Percentiles rank a stretch among this genome's conserved stretches.
phyloP scores from a whole-genome alignment of 345 rosid species.

The Dipteronia sinensis region DNA sequence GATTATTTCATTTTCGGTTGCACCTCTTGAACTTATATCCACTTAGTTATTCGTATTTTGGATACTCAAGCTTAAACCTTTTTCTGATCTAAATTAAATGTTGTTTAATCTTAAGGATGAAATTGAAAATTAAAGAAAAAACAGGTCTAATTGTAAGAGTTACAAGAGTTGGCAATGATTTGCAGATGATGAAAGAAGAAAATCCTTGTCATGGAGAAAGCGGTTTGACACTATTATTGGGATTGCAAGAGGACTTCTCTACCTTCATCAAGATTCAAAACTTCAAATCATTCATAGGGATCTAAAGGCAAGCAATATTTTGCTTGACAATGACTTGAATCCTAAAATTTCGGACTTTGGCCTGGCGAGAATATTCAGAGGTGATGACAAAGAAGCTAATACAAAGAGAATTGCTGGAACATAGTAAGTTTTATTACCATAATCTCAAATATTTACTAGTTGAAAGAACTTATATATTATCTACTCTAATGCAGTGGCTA shows the following conservation, averaged over 20 bases:
- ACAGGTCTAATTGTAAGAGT: no score
- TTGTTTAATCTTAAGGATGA: background rate
- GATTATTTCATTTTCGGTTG: constrained; percentile 40
- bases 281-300: constrained; percentile 52
- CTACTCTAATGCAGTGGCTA: constrained; percentile 20
- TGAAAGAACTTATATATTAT: background rate
- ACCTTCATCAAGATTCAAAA: constrained; percentile 56
- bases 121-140: background rate
- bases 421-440: constrained; percentile 35
- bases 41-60: background rate
- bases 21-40: background rate
- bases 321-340: constrained; percentile 34
- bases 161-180: background rate
- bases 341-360: constrained; percentile 48
- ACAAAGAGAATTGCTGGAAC: constrained; percentile 54
- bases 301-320: constrained; percentile 39
- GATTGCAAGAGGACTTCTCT: constrained; percentile 50
- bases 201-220: constrained; percentile 27
- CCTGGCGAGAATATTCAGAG: constrained; percentile 32
- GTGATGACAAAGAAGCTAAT: constrained; percentile 30
- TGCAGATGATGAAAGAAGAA: constrained; percentile 36
- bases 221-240: constrained; percentile 39
- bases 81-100: background rate
- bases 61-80: background rate
- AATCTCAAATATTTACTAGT: background rate